A percentile compares a stretch with the other conserved stretches of the same genome.
phyloP scores from a whole-genome alignment of 441 rosid species.

The Corymbia citriodora region DNA sequence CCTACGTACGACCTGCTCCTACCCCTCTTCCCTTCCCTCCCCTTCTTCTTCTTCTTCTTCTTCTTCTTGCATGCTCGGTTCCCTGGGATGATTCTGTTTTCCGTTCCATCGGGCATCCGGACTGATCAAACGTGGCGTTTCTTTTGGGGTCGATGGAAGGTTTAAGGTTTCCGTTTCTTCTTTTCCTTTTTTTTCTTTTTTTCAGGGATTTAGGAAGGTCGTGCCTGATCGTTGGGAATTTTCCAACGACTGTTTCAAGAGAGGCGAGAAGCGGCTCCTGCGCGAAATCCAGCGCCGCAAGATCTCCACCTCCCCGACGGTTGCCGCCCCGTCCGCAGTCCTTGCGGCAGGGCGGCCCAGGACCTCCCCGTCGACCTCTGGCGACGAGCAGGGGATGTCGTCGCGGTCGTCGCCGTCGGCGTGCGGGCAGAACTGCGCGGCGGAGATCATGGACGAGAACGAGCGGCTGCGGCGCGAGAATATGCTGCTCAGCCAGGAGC shows the following conservation, averaged over 20 bases:
- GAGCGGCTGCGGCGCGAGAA: constrained; percentile 2
- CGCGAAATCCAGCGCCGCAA: constrained; percentile 70
- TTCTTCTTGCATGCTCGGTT: neutral
- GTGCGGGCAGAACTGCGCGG: constrained; percentile 21
- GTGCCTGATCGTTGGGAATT: constrained; percentile 81
- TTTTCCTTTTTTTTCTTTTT: neutral
- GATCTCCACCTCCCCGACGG: constrained; percentile 5
- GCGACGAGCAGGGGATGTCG: constrained; percentile 43
- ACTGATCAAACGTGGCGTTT: neutral
- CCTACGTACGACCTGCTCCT: neutral
- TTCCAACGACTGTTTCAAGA: constrained; percentile 46
- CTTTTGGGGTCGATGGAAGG: neutral
- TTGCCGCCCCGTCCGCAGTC: constrained; percentile 1
- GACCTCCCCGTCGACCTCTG: constrained; percentile 49
- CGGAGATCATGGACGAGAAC: constrained; percentile 33
- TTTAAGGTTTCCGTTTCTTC: neutral
- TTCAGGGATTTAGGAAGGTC: constrained; percentile 56
- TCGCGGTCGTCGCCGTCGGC: constrained; percentile 24
- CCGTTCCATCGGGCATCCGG: neutral
- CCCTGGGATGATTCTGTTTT: too few relatives aligned
- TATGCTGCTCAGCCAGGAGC: neutral
- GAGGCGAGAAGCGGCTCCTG: constrained; percentile 55
- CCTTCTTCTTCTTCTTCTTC: neutral
- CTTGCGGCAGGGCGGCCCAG: constrained; percentile 24
- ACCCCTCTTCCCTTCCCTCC: neutral